Conservation (phyloP, 2,329 filamentous ascomycete species). For the Cordyceps cicadae region DNA sequence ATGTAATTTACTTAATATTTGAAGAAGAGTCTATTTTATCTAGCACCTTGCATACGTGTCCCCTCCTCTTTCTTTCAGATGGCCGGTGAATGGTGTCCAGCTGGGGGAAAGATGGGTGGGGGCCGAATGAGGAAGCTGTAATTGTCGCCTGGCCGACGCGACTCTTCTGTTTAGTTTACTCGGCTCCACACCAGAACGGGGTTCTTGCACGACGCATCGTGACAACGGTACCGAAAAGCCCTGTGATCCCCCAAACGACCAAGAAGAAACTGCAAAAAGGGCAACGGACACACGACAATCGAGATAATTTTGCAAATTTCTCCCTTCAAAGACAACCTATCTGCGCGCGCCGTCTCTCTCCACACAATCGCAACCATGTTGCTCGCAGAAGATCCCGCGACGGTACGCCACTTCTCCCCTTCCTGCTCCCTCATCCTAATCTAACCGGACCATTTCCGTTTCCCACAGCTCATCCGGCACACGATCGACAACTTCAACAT, state of each 20-base stretch:
- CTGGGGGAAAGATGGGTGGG: neutral
- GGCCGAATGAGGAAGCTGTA: neutral
- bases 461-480: conserved; percentile 70
- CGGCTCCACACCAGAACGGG: neutral
- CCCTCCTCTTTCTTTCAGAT: neutral
- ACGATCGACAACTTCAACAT: conserved; percentile 96
- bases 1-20: too few species aligned
- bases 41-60: neutral
- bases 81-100: neutral
- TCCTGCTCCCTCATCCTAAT: too few species aligned
- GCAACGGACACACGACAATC: neutral
- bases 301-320: too few species aligned
- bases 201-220: neutral
- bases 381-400: conserved; percentile 86
- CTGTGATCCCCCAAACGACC: neutral
- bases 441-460: neutral
- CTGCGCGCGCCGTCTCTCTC: neutral
- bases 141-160: conserved; percentile 26
- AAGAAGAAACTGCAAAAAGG: neutral
- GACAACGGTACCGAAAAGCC: neutral
- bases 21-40: neutral
- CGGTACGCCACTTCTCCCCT: conserved; percentile 42
- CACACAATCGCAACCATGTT: conserved; percentile 52
- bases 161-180: conserved; percentile 8
- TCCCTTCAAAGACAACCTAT: neutral